These are phyloP conservation scores for Chondrostereum purpureum DNA, from an alignment of 1,284 basidiomycete species.

Conservation along the genomic window DNA sequence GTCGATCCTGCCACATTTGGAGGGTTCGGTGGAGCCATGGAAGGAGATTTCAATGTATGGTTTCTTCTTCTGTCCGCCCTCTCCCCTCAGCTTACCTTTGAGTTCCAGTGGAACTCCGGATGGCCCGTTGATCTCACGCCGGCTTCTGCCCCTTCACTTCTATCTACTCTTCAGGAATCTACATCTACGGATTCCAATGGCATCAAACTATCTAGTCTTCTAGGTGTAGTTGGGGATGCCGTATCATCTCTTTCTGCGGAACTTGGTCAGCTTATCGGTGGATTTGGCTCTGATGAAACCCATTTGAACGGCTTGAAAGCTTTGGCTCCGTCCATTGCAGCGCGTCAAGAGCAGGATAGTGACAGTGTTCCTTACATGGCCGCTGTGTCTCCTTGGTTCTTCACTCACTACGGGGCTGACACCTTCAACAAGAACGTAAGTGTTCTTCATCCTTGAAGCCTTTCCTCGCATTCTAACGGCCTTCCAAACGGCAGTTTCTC, in stretches of 20 bases:
- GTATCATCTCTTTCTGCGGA: neutral
- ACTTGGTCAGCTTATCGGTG: neutral
- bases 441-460: constrained; percentile 6
- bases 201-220: neutral
- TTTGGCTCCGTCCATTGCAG: neutral
- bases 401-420: constrained; percentile 64
- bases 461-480: neutral
- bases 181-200: neutral
- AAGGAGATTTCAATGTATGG: constrained; percentile 58
- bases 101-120: constrained; percentile 53
- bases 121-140: constrained; percentile 55
- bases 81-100: constrained; percentile 3
- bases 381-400: constrained; percentile 70
- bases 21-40: constrained; percentile 41
- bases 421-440: constrained; percentile 78
- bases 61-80: constrained; percentile 1
- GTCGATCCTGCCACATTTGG: constrained; percentile 46
- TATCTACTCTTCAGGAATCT: neutral
- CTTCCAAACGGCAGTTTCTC: constrained; percentile 35
- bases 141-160: constrained; percentile 12
- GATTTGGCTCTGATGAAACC: neutral
- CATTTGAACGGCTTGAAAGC: neutral
- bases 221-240: neutral
- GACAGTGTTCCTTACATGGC: constrained; percentile 29
- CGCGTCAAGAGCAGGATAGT: neutral